These are phyloP conservation scores for Collybia mongolica DNA, from an alignment of 768 basidiomycete species.

Conservation along the genomic window DNA sequence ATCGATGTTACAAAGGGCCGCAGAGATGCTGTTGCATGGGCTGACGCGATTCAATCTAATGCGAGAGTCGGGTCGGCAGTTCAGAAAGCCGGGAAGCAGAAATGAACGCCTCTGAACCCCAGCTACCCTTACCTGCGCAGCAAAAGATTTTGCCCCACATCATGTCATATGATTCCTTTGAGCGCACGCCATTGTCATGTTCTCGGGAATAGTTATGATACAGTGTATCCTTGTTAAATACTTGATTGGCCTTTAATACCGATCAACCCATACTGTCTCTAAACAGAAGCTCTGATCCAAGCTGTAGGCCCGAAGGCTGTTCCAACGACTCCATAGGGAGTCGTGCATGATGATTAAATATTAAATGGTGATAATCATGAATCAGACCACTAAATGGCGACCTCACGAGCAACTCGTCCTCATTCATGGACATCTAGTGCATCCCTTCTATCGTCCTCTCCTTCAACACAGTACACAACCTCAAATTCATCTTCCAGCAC, in stretches of 20 bases:
- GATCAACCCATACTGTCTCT: too few relatives aligned
- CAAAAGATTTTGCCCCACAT: neutral
- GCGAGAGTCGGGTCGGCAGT: neutral
- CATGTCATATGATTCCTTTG: too few relatives aligned
- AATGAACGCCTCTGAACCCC: neutral
- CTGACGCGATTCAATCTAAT: slow-evolving; percentile 23
- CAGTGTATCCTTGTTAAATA: too few relatives aligned
- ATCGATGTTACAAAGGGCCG: slow-evolving; percentile 65
- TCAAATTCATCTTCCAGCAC: slow-evolving; percentile 21
- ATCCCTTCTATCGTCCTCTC: slow-evolving; percentile 1
- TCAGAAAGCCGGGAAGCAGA: neutral
- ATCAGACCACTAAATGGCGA: neutral
- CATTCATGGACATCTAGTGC: slow-evolving; percentile 3
- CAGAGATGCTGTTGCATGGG: slow-evolving; percentile 60
- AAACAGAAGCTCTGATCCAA: too few relatives aligned
- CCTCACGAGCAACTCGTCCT: slow-evolving; percentile 3
- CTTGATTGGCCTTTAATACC: too few relatives aligned
- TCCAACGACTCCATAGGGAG: too few relatives aligned
- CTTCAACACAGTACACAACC: slow-evolving; percentile 6
- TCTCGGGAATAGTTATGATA: too few relatives aligned
- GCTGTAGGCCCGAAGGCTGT: too few relatives aligned
- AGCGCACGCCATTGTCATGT: too few relatives aligned
- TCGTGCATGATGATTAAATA: too few relatives aligned
- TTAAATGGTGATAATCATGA: neutral
- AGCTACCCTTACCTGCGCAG: neutral